phyloP scores from a whole-genome alignment of 2,329 filamentous ascomycete genomes.

The Cryphonectria japonica region DNA sequence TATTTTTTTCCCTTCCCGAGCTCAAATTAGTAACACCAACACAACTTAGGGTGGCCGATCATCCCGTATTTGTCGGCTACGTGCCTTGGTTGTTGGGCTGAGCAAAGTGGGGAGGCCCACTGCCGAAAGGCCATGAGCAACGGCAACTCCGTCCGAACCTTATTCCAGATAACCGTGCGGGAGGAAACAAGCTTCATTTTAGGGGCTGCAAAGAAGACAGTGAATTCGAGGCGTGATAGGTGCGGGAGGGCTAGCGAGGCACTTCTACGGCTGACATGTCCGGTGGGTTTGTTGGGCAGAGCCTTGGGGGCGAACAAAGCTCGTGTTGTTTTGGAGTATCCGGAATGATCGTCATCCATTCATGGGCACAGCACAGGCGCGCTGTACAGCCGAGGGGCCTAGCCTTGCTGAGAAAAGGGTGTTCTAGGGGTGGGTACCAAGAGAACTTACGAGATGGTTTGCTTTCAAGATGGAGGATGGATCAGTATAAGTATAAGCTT shows the following conservation, averaged over 20 bases:
- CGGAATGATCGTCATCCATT: background rate
- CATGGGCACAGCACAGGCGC: background rate
- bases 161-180: slow-evolving; percentile 12
- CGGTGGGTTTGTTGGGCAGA: background rate
- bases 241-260: background rate
- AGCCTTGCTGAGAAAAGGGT: background rate
- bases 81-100: background rate
- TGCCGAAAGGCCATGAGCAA: background rate
- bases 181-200: slow-evolving; percentile 7
- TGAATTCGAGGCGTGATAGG: background rate
- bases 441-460: background rate
- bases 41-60: background rate
- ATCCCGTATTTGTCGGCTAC: background rate
- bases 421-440: background rate
- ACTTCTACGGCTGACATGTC: background rate
- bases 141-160: slow-evolving; percentile 11
- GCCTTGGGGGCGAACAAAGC: background rate
- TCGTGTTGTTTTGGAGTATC: background rate
- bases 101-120: slow-evolving; percentile 5
- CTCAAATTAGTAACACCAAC: background rate
- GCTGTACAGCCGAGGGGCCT: background rate
- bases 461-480: background rate
- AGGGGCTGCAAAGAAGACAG: background rate
- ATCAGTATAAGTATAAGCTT: background rate
- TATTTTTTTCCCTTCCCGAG: background rate